phyloP scores from a whole-genome alignment of 1,139 yeast species.

The Petasospora fabianii region DNA sequence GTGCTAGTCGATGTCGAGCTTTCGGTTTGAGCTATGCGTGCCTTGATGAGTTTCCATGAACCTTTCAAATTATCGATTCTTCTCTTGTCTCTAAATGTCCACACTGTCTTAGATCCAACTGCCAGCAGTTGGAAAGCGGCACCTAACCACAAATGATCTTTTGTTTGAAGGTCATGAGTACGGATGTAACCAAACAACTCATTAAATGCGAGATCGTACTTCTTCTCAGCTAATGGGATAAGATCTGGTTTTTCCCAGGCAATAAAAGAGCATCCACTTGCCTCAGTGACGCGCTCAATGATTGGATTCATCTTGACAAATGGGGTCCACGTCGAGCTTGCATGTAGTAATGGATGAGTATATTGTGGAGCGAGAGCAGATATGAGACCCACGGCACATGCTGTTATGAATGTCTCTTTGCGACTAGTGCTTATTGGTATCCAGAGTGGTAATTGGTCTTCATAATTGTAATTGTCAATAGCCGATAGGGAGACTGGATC shows the following conservation, averaged over 20 bases:
- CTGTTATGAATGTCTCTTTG: conserved; percentile 24
- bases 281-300: conserved; percentile 34
- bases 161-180: not conserved
- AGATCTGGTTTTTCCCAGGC: conserved; percentile 27
- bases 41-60: conserved; percentile 28
- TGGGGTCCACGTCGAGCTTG: conserved; percentile 36
- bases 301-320: conserved; percentile 30
- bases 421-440: conserved; percentile 3
- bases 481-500: not conserved
- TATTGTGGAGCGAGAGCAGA: conserved; percentile 40
- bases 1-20: no score
- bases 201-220: conserved; percentile 12
- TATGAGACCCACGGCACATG: conserved; percentile 37
- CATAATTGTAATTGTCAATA: not conserved
- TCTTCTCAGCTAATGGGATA: conserved; percentile 11
- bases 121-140: conserved; percentile 37
- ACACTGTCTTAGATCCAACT: conserved; percentile 33
- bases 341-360: conserved; percentile 39
- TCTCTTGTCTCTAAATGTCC: conserved; percentile 29
- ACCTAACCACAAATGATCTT: conserved; percentile 29
- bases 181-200: conserved; percentile 6
- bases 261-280: conserved; percentile 38
- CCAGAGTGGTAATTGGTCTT: conserved; percentile 6
- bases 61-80: conserved; percentile 31
- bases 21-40: conserved; percentile 3